These are phyloP conservation scores for Chytridium lagenaria DNA, from an alignment of 371 early-diverging fungal genomes.

Conservation along the genomic window DNA sequence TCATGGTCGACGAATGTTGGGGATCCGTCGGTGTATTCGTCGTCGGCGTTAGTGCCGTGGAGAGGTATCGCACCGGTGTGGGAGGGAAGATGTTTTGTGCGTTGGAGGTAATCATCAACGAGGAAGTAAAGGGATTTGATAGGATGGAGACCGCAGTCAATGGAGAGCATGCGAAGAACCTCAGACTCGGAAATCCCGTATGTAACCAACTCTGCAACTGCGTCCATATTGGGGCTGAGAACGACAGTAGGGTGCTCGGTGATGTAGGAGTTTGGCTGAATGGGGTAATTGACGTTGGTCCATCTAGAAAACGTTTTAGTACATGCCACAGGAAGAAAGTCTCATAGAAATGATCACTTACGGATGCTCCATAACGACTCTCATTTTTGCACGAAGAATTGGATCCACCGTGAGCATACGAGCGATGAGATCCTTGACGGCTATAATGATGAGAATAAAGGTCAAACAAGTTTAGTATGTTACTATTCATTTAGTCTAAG, in stretches of 20 bases:
- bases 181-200: constrained; percentile 42
- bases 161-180: constrained; percentile 28
- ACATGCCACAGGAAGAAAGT: constrained; percentile 14
- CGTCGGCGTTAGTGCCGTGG: too few species aligned
- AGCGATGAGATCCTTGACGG: constrained; percentile 42
- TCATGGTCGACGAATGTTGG: too few species aligned
- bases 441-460: constrained; percentile 13
- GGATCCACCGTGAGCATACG: constrained; percentile 54
- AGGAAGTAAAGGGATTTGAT: constrained; percentile 42
- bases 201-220: constrained; percentile 33
- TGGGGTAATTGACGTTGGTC: constrained; percentile 31
- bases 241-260: constrained; percentile 31
- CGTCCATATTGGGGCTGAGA: constrained; percentile 19
- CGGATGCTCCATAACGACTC: constrained; percentile 50
- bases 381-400: constrained; percentile 45
- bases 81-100: not conserved
- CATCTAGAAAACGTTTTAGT: constrained; percentile 22
- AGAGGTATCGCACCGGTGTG: not conserved
- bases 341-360: constrained; percentile 14
- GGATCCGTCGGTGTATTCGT: too few species aligned
- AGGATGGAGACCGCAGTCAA: constrained; percentile 41
- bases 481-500: not conserved
- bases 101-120: constrained; percentile 35
- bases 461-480: not conserved
- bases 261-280: constrained; percentile 18